Base-by-base conservation (phyloP, 1,284 basidiomycete species). In the Tilletia setariae region DNA sequence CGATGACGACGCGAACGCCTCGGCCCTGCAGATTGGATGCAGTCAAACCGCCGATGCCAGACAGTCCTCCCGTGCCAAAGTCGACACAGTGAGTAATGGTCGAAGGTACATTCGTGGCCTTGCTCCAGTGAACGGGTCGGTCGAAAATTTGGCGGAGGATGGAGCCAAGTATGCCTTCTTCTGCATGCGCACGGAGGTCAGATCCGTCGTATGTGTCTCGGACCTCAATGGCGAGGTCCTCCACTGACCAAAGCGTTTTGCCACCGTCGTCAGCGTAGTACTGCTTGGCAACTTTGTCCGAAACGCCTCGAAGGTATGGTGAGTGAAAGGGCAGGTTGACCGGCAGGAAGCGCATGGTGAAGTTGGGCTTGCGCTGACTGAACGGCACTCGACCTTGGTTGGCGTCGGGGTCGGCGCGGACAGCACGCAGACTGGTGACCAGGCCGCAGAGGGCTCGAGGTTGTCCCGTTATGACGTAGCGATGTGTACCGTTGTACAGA, bases 271-370 rank as follows among this genome's bases (percentile, higher is more conserved):
- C n/a, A 42, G 66, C 71, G 68, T 73, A 69, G 64, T 95, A 84
- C 84, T 97, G 94, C 87, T 89, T 74, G 51, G 87, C 82, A 68
- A 95, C 84, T 82, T 89, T 90, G 68, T 92, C 88, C 4, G 92
- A 89, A 2, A 89, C 90, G 47, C 88, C 89, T n/a, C 83, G 79
- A 66, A 98, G 86, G 84, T 97, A 96, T 46, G 86, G 85, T 82
- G 92, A 94, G 86, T 98, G 95, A 85, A 94, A 98, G 0, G 95
- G 96, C 0, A 94, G 94, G 72, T 90, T 91, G 78, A 98, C 91
- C 35, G 92, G 91, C 76, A 98, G 85, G 87, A 98, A 98, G 65
- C 95, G 90, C 72, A 92, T 89, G 66, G 89, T 91, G 84, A 98
- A 98, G 16, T 93, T 91, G 11, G 92, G 90, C 84, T 96, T 95